Evolutionary conservation across 192 early-diverging fungal species (phyloP), one percentile per base, ranked within the genome.

Genomic region (Pilaira anomala): DNA sequence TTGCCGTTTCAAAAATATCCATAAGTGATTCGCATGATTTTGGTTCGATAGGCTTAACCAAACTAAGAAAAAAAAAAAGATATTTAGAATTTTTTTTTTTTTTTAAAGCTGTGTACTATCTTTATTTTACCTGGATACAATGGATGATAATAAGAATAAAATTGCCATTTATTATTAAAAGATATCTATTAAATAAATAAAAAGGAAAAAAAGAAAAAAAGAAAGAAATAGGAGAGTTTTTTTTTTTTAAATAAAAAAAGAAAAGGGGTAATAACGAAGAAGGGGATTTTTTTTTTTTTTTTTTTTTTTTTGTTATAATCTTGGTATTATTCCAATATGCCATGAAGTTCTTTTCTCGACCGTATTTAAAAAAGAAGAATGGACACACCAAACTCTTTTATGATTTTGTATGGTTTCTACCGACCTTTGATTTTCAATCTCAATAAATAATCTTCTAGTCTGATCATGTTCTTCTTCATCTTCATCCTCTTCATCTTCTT

Each of bases 261-360:
- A 30, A n/a, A 50, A 36, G 28, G 50, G n/a, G 26, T 13, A 63
- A 30, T 14, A 16, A 63, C 30, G 5, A 36, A 26, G 19, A 51
- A 49, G 28, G 13, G 18, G 22, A 36, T 11, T 55, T 8, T 21
- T 24, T 50, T 50, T 50, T 50, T 50, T 41, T 36, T 2, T 19
- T 4, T 40, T 14, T 22, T 22, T 28, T 9, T 29, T 45, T 48
- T 5, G 41, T 51, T 71, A 71, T 30, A 12, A 14, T 25, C 53
- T 72, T 8, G 70, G 70, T 21, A 66, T n/a, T 28, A 72, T 66
- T 6, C 70, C 70, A 39, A 72, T 62, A 66, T 72, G 70, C 70
- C 70, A 68, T 50, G 53, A 54, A 26, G 22, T 49, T 50, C 58
- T 25, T 42, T 51, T 19, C n/a, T 50, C 44, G 13, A 48, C 33